Base-by-base conservation (phyloP, 2,329 filamentous ascomycete species). In the Cladosporium sp. region DNA sequence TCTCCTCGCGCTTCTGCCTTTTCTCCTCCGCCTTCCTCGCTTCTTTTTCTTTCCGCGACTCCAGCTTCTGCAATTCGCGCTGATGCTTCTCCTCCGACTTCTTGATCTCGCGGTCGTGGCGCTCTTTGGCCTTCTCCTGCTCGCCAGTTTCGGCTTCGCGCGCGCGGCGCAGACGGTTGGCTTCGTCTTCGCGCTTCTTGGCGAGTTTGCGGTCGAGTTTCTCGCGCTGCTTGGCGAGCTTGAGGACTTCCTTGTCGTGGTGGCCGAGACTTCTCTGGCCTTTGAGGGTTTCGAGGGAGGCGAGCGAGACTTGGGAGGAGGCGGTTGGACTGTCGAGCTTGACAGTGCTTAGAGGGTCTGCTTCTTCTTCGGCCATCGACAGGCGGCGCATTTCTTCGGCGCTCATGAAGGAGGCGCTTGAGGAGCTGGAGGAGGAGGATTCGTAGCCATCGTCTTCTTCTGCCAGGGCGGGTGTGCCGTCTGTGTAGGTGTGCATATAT, bases 51-150 rank as follows among this genome's bases (percentile, higher is more conserved):
- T 73, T 72, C 63, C 75, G 75, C 58, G 71, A 69, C 64, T 78
- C 78, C 1, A 84, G 83, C 76, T 89, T 90, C 70, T 80, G 81
- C 67, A 86, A 81, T 72, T 92, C 90, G 65, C 83, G 84, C 66
- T 82, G 80, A 57, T 86, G 85, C 78, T 87, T 87, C 69, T 87
- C 84, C 68, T 91, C 86, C 2, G 91, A 78, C 76, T 88, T 89
- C 68, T 80, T 80, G 55, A 90, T 79, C 72, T 92, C 89, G 14
- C 83, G 83, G 68, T 84, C 83, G 70, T 89, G 88, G 70, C 88
- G 89, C 56, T 88, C 88, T 69, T 89, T 86, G 62, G 89, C 86
- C 73, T 89, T 91, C 52, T 85, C 84, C 63, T 81, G 77, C 29
- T 75, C 74, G 33, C 75, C 77, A 12, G 75, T 71, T 44, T 78